Evolutionary conservation across 768 basidiomycete genomes (phyloP).

Genomic region (Psilocybe subaeruginosa): DNA sequence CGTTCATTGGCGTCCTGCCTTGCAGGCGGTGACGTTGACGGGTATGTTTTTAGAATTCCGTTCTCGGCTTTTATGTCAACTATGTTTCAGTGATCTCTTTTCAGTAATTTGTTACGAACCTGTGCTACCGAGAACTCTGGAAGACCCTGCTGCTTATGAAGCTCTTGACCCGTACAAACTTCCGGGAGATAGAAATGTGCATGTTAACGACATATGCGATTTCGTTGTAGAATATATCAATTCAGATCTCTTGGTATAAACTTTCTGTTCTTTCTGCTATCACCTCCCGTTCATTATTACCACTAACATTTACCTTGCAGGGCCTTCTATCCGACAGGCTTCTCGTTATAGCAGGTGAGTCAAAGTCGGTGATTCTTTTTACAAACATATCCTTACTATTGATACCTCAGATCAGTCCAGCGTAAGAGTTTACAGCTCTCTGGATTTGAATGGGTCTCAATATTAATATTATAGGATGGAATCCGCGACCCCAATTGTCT

Average conservation of each 20-base stretch:
- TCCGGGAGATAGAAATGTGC: conserved; percentile 45
- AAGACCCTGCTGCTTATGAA: conserved; percentile 56
- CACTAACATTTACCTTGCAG: conserved; percentile 34
- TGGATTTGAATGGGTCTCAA: background rate
- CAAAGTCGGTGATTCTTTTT: background rate
- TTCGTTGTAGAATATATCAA: conserved; percentile 86
- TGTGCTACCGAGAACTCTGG: conserved; percentile 55
- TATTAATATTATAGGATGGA: conserved; percentile 48
- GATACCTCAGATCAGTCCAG: conserved; percentile 64
- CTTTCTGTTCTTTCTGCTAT: background rate
- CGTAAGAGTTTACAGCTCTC: conserved; percentile 34
- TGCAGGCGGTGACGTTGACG: conserved; percentile 81
- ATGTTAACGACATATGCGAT: conserved; percentile 73
- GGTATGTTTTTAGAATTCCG: conserved; percentile 41
- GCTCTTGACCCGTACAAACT: conserved; percentile 39
- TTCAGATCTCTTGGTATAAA: conserved; percentile 75
- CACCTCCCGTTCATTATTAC: background rate
- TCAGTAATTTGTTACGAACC: conserved; percentile 58
- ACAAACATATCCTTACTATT: no score
- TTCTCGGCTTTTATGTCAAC: background rate
- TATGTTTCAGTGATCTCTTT: conserved; percentile 57
- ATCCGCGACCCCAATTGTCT: conserved; percentile 61
- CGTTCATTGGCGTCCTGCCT: conserved; percentile 72
- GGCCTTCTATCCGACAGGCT: conserved; percentile 72
- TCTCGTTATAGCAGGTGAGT: conserved; percentile 69